phyloP scores from a whole-genome alignment of 345 rosid species.

The Carallia brachiata region DNA sequence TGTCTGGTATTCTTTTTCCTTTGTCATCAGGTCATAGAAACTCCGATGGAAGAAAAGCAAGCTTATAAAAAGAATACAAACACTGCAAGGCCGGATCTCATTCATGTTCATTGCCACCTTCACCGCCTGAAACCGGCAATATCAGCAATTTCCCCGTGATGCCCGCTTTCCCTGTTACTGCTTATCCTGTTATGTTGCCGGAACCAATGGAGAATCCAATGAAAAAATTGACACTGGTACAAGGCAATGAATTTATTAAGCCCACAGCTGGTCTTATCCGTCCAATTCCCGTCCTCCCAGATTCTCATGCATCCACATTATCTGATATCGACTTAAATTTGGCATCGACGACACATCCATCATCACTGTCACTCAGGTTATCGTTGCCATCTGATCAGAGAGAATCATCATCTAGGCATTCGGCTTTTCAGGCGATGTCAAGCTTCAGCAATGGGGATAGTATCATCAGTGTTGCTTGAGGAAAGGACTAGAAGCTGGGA shows the following conservation, averaged over 20 bases:
- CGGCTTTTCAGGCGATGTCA: constrained; percentile 46
- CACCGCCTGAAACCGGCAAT: constrained; percentile 29
- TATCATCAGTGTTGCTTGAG: constrained; percentile 64
- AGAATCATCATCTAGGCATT: constrained; percentile 41
- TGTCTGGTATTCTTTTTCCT: neutral
- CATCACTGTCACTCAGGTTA: constrained; percentile 56
- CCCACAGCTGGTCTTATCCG: constrained; percentile 29
- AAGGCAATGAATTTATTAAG: constrained; percentile 16
- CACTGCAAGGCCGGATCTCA: constrained; percentile 18
- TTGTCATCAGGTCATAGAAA: constrained; percentile 46
- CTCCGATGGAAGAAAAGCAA: constrained; percentile 54
- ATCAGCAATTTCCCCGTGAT: constrained; percentile 30
- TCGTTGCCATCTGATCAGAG: constrained; percentile 46
- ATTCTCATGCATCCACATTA: constrained; percentile 20
- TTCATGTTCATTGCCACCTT: constrained; percentile 23
- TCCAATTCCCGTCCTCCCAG: constrained; percentile 28
- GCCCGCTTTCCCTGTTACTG: constrained; percentile 33
- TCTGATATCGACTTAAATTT: constrained; percentile 40
- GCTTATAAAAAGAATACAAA: constrained; percentile 34
- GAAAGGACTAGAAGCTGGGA: neutral
- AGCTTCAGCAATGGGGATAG: constrained; percentile 58
- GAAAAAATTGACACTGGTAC: constrained; percentile 28
- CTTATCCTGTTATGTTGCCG: constrained; percentile 30
- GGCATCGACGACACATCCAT: constrained; percentile 27
- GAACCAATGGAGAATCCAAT: constrained; percentile 34